Percentiles rank a stretch among this genome's conserved stretches.
Conservation (phyloP, 2,329 filamentous ascomycete genomes). For the Aquanectria penicillioides region DNA sequence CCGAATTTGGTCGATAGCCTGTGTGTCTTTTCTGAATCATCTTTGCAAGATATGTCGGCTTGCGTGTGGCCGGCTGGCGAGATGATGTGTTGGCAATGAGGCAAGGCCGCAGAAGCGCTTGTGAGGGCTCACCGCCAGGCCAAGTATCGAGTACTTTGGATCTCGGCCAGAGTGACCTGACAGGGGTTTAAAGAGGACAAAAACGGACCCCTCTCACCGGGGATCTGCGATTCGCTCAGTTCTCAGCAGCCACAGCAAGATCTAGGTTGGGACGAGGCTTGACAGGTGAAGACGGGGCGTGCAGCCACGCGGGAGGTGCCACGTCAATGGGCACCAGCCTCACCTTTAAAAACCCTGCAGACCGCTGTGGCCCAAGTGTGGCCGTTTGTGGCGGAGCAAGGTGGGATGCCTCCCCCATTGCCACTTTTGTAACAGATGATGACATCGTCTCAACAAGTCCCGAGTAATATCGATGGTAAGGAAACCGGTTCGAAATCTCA, state of each 20-base stretch:
- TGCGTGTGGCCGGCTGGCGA: slow-evolving; percentile 35
- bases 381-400: slow-evolving; percentile 52
- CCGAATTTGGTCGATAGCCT: slow-evolving; percentile 12
- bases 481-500: slow-evolving; percentile 33
- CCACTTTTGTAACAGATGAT: slow-evolving; percentile 34
- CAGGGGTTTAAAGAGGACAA: slow-evolving; percentile 30
- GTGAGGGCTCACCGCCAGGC: slow-evolving; percentile 36
- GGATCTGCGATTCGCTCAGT: slow-evolving; percentile 35
- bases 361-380: slow-evolving; percentile 33
- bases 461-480: slow-evolving; percentile 31
- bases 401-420: slow-evolving; percentile 40
- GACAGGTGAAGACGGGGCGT: slow-evolving; percentile 32
- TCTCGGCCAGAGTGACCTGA: slow-evolving; percentile 42
- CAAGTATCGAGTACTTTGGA: slow-evolving; percentile 44
- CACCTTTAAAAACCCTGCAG: slow-evolving; percentile 38
- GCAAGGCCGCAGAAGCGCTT: slow-evolving; percentile 34
- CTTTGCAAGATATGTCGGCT: slow-evolving; percentile 21
- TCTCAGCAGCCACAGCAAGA: slow-evolving; percentile 31
- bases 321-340: slow-evolving; percentile 56
- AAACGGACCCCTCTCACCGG: slow-evolving; percentile 19
- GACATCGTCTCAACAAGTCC: slow-evolving; percentile 22
- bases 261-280: slow-evolving; percentile 29
- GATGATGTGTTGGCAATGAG: slow-evolving; percentile 43
- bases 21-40: slow-evolving; percentile 9
- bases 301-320: slow-evolving; percentile 51